These are phyloP conservation scores for Kazachstania taianensis DNA, from an alignment of 805 yeast species.

Conservation along the genomic window DNA sequence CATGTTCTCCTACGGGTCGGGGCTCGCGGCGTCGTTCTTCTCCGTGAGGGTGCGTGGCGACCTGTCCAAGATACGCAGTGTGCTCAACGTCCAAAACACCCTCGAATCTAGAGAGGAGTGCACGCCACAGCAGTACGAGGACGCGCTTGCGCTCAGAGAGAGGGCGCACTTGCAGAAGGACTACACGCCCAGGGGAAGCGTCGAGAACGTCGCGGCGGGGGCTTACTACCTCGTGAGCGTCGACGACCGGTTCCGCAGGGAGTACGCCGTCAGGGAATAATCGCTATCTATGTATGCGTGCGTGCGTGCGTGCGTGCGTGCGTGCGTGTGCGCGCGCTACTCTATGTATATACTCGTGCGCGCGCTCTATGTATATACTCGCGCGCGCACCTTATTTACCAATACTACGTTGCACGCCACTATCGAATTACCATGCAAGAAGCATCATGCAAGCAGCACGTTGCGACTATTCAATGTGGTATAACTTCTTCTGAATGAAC, in stretches of 20 bases:
- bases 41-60: constrained; percentile 77
- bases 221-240: constrained; percentile 74
- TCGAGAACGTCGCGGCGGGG: constrained; percentile 62
- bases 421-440: too few species aligned
- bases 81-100: constrained; percentile 57
- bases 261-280: constrained; percentile 59
- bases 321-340: too few species aligned
- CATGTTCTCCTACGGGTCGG: constrained; percentile 94
- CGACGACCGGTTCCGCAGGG: constrained; percentile 84
- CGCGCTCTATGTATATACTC: too few species aligned
- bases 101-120: constrained; percentile 51
- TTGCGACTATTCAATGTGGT: too few species aligned
- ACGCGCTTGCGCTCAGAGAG: constrained; percentile 78
- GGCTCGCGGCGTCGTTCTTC: constrained; percentile 85
- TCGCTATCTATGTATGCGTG: too few species aligned
- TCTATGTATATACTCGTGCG: too few species aligned
- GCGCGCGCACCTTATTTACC: too few species aligned
- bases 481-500: too few species aligned
- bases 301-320: too few species aligned
- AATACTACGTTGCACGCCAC: too few species aligned
- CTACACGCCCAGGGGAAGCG: constrained; percentile 69
- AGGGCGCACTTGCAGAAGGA: constrained; percentile 73
- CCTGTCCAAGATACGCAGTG: constrained; percentile 51
- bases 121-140: constrained; percentile 75
- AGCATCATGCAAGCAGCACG: too few species aligned